phyloP scores from a whole-genome alignment of 2,329 filamentous ascomycete species.

The Trichocomaceae sp. region DNA sequence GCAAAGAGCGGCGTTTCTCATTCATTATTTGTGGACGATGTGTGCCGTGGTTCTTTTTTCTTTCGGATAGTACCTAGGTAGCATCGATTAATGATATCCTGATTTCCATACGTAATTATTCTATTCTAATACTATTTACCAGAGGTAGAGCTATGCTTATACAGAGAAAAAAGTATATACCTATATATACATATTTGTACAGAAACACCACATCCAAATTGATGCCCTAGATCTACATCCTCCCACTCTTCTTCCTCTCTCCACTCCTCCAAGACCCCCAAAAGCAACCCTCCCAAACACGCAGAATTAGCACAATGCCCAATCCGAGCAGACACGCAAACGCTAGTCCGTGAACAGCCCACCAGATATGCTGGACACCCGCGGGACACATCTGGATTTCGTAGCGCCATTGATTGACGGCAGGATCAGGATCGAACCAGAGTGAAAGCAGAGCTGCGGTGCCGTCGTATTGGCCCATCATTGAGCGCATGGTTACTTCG shows the following conservation, averaged over 20 bases:
- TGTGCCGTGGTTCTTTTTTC: not conserved
- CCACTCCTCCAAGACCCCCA: not conserved
- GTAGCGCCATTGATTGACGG: conserved; percentile 67
- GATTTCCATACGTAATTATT: not conserved
- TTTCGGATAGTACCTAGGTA: not conserved
- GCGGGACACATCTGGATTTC: conserved; percentile 72
- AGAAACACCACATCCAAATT: not conserved
- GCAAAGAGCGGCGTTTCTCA: not conserved
- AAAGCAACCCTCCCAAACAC: not conserved
- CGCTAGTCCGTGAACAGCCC: conserved; percentile 74
- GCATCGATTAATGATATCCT: conserved; percentile 6
- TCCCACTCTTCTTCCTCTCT: not conserved
- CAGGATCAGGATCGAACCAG: conserved; percentile 68
- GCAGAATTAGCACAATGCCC: conserved; percentile 8
- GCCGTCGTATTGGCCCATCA: conserved; percentile 97
- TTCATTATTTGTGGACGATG: not conserved
- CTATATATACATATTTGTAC: not conserved
- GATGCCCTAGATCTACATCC: not conserved
- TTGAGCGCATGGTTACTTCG: conserved; percentile 89
- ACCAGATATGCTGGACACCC: conserved; percentile 90
- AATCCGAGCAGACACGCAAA: conserved; percentile 41
- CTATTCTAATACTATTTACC: not conserved
- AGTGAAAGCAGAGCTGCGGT: conserved; percentile 81
- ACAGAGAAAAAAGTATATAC: not conserved
- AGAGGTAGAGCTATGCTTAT: not conserved